phyloP scores from a whole-genome alignment of 2,329 filamentous ascomycete species.

The Chalaropsis thielavioides region DNA sequence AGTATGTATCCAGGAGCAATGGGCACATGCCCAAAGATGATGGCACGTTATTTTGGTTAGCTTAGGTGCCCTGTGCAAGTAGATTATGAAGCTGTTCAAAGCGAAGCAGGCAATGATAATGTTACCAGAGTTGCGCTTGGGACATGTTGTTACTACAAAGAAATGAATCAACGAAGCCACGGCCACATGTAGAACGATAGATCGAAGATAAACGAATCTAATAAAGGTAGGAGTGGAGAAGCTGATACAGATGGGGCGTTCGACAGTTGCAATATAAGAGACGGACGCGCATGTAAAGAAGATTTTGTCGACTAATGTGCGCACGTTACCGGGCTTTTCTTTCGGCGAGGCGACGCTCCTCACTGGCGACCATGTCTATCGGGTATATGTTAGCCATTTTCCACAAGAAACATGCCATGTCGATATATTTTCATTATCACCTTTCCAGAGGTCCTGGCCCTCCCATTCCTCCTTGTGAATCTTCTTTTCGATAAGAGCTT shows the following conservation, averaged over 20 bases:
- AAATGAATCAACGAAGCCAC: neutral
- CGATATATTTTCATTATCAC: conserved; percentile 30
- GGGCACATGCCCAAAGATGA: neutral
- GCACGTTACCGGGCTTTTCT: conserved; percentile 23
- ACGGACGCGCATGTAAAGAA: neutral
- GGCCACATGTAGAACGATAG: neutral
- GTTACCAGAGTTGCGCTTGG: neutral
- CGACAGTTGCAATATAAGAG: neutral
- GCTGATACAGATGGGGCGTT: neutral
- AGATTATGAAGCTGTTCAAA: neutral
- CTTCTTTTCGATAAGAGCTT: conserved; percentile 71
- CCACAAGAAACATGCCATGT: neutral
- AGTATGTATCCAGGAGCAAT: neutral
- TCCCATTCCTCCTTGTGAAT: conserved; percentile 76
- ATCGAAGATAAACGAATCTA: neutral
- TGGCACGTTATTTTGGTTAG: neutral
- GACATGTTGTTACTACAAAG: neutral
- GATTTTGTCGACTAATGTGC: conserved; percentile 1
- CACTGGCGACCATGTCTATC: conserved; percentile 66
- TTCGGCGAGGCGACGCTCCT: conserved; percentile 47
- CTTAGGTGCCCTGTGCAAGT: neutral
- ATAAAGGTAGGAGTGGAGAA: neutral
- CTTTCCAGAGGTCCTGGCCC: conserved; percentile 87
- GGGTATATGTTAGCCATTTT: conserved; percentile 16
- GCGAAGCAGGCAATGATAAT: neutral